Evolutionary conservation across 768 basidiomycete species (phyloP), one percentile per base, ranked within the genome.

Genomic region (Panaeolus cyanescens): DNA sequence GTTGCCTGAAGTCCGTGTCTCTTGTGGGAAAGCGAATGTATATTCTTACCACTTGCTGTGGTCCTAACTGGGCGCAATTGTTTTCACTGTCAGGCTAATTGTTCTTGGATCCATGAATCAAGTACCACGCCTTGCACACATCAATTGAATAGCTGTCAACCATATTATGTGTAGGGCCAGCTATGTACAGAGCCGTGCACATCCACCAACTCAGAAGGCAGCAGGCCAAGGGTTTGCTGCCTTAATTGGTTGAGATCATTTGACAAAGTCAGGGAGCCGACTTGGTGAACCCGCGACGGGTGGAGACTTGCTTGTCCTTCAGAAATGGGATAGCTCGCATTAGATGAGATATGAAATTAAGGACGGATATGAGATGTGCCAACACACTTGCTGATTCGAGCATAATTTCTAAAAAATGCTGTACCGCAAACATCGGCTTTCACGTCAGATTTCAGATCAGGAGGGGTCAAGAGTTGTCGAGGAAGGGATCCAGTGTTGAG

Each of bases 281-380:
- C 53, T 58, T 68, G 56, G 64, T 68, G 67, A 68, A 66, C 45
- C 62, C 66, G n/a, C n/a, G n/a, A n/a, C n/a, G 10, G 67, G 63
- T 13, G 67, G 65, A 13, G 67, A 68, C 54, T 42, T 68, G 17
- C 57, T 64, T 20, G 67, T 65, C 5, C 42, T 66, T 56, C 57
- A 34, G 56, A 61, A 63, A 54, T 68, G 64, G 68, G 67, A 68
- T 42, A 61, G 45, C 19, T 42, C 36, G 15, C 55, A 64, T 55
- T 68, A 6, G 61, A 56, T 7, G 59, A 60, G 65, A 64, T 39
- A 60, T 67, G 53, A 42, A 32, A 37, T 32, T 30, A 55, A 59
- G 13, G n/a, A 42, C 28, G 55, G 32, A 25, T 30, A 36, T 57
- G 28, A 42, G 32, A 15, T n/a, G n/a, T n/a, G n/a, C n/a, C n/a